Evolutionary conservation across 108 stramenopile genomes (phyloP).

Genomic region (Seminavis robusta): DNA sequence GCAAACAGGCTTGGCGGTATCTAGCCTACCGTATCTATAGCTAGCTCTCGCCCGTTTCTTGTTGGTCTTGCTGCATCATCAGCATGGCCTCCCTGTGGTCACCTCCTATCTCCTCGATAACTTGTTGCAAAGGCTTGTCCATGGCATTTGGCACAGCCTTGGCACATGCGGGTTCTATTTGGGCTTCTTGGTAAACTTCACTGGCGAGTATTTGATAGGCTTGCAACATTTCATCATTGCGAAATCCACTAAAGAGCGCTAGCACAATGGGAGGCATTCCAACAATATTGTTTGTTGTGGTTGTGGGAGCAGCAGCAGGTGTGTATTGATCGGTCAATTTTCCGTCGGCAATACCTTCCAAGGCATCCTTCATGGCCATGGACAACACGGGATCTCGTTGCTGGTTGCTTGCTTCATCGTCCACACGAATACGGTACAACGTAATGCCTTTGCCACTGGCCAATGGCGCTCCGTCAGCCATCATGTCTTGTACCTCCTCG

Average conservation of each 20-base stretch:
- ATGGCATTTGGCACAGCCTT: conserved; percentile 66
- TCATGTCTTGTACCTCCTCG: conserved; percentile 61
- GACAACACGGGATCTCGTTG: too few species aligned
- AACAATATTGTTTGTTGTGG: conserved; percentile 11
- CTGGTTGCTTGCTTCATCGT: background rate
- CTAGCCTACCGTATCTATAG: too few species aligned
- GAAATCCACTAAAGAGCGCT: conserved; percentile 63
- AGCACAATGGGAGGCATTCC: too few species aligned
- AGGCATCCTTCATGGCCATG: background rate
- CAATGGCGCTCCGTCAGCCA: conserved; percentile 54
- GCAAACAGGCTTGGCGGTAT: too few species aligned
- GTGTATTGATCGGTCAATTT: background rate
- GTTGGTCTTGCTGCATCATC: background rate
- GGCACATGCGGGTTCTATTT: conserved; percentile 59
- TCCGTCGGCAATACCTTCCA: background rate
- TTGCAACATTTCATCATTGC: conserved; percentile 71
- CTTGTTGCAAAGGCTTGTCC: conserved; percentile 53
- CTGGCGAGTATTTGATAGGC: conserved; percentile 54
- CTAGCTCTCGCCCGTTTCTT: too few species aligned
- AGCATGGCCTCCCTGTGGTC: conserved; percentile 71
- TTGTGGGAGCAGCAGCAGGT: background rate
- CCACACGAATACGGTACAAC: background rate
- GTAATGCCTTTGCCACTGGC: conserved; percentile 7
- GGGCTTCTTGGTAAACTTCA: conserved; percentile 63
- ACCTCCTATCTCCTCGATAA: conserved; percentile 60